Evolutionary conservation across 2,329 filamentous ascomycete genomes (phyloP), one percentile per base, ranked within the genome.

Genomic region (Fusarium sp.): DNA sequence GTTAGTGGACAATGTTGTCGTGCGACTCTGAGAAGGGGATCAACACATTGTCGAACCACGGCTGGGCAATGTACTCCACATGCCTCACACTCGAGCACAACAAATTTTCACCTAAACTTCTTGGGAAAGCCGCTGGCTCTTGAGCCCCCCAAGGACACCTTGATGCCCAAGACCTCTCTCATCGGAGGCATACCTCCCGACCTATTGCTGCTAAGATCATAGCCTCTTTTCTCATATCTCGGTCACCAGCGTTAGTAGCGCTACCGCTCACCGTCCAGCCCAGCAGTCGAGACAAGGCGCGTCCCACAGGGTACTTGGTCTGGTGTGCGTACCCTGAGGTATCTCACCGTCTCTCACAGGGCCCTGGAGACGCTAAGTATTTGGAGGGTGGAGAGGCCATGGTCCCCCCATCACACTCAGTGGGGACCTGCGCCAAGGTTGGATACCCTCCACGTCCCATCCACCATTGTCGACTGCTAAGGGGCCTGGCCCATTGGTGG

Each of bases 31-130:
- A 55, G 62, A 65, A 70, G 50, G 30, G 44, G 72, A 72, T 71
- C 67, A 73, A 73, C 73, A 66, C 54, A 70, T 73, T 69, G 65
- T 74, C 73, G 73, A 70, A 74, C 72, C 73, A 75, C 68, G 61
- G 54, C 59, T 62, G 39, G 60, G 53, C 58, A 48, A 47, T 48
- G 51, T 54, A 60, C 68, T 68, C 72, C 73, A 75, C 73, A 55
- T 51, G 41, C 46, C 51, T 50, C 70, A 50, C 60, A 34, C 41
- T 59, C 56, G 56, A 58, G 52, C 55, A 68, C 60, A 52, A 30
- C 30, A 63, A 51, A 60, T 55, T 58, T 54, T 7, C 31, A 34
- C 8, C 31, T 34, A 12, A 30, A 46, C 43, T 36, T 55, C 39
- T 55, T 28, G 13, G 16, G 18, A 37, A 54, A 31, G 39, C 27